Conservation (phyloP, 2,329 filamentous ascomycete genomes). For the Alternaria infectoria region DNA sequence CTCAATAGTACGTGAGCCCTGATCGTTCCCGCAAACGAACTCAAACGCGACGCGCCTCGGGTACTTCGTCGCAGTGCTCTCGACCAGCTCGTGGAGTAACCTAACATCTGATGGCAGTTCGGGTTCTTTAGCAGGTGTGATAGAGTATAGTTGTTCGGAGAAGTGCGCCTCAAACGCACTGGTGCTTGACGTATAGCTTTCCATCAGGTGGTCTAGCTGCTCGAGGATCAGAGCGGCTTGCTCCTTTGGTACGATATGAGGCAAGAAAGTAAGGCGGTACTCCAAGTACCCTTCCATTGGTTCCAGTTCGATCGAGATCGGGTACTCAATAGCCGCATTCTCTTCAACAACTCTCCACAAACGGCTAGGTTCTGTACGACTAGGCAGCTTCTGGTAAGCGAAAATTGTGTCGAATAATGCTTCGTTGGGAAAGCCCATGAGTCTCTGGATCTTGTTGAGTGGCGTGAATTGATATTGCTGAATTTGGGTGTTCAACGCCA, state of each 20-base stretch:
- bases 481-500: constrained; percentile 68
- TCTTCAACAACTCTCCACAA: constrained; percentile 70
- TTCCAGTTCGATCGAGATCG: constrained; percentile 80
- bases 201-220: constrained; percentile 75
- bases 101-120: constrained; percentile 63
- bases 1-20: constrained; percentile 53
- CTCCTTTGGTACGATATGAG: constrained; percentile 67
- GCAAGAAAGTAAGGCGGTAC: constrained; percentile 71
- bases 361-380: constrained; percentile 29
- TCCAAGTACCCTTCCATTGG: constrained; percentile 60
- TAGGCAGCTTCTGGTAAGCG: constrained; percentile 72
- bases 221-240: constrained; percentile 71
- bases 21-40: constrained; percentile 68
- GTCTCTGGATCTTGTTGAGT: constrained; percentile 73
- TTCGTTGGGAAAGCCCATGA: constrained; percentile 69
- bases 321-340: constrained; percentile 74
- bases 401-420: constrained; percentile 84
- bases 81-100: constrained; percentile 80
- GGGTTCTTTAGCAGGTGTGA: constrained; percentile 66
- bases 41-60: constrained; percentile 74
- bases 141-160: constrained; percentile 62
- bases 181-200: constrained; percentile 54
- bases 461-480: constrained; percentile 75
- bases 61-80: constrained; percentile 61
- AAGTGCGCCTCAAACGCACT: constrained; percentile 50